Percentiles rank a stretch among this genome's conserved stretches.
Evolutionary conservation across 2,329 filamentous ascomycete species (phyloP).

Genomic region (Gyromitra esculenta): DNA sequence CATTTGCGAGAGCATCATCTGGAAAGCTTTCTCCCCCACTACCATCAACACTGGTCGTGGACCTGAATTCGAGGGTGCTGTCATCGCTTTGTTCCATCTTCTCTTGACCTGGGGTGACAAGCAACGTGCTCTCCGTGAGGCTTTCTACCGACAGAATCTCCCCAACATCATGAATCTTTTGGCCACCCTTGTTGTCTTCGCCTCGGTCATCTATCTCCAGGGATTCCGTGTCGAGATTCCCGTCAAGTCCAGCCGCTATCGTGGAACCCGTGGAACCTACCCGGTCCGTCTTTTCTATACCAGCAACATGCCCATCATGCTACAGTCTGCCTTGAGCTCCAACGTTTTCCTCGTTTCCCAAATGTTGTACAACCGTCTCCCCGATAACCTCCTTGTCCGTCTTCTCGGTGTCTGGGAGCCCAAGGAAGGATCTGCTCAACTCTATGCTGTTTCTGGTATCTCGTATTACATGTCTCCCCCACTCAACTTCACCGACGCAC

Average conservation of each 20-base stretch:
- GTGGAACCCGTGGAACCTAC: slow-evolving; percentile 92
- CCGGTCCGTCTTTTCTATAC: slow-evolving; percentile 99
- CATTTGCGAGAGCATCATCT: slow-evolving; percentile 99
- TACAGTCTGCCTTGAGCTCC: slow-evolving; percentile 97
- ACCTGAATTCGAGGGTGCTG: slow-evolving; percentile 97
- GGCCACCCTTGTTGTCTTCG: slow-evolving; percentile 91
- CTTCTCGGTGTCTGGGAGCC: slow-evolving; percentile 99
- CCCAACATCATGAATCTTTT: slow-evolving; percentile 99
- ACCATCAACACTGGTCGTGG: slow-evolving; percentile 99
- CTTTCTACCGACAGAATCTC: slow-evolving; percentile 98
- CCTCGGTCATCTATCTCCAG: slow-evolving; percentile 97
- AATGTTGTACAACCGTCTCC: slow-evolving; percentile 99
- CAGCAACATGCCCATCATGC: slow-evolving; percentile 99
- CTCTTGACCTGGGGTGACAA: slow-evolving; percentile 99
- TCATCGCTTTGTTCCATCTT: slow-evolving; percentile 97
- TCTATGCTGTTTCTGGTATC: slow-evolving; percentile 89
- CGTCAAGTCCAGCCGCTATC: slow-evolving; percentile 98
- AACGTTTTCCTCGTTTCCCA: slow-evolving; percentile 99
- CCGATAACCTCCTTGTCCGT: slow-evolving; percentile 96
- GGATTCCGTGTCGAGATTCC: slow-evolving; percentile 99
- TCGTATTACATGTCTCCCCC: slow-evolving; percentile 99
- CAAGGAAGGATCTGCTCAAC: slow-evolving; percentile 93
- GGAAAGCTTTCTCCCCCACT: slow-evolving; percentile 99
- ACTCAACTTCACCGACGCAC: slow-evolving; percentile 95
- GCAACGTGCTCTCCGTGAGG: slow-evolving; percentile 96